Evolutionary conservation across 1,284 basidiomycete genomes (phyloP).

Genomic region (Wallemia mellicola): DNA sequence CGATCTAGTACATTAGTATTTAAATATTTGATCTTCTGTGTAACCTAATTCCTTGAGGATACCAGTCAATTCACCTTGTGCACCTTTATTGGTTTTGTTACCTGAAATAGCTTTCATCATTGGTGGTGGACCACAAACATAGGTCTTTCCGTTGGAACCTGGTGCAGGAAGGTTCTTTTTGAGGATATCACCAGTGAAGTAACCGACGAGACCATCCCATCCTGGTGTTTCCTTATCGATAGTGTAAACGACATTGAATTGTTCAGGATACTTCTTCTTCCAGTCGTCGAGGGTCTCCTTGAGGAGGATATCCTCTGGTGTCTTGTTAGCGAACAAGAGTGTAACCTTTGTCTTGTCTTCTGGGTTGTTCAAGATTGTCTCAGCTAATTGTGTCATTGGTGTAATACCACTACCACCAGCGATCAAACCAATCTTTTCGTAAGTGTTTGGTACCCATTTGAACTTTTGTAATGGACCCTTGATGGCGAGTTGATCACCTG

Average conservation of each 20-base stretch:
- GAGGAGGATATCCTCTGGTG: slow-evolving; percentile 70
- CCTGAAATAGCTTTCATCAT: slow-evolving; percentile 46
- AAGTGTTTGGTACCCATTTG: slow-evolving; percentile 40
- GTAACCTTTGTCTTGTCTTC: slow-evolving; percentile 91
- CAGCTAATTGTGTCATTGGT: slow-evolving; percentile 19
- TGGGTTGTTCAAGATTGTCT: slow-evolving; percentile 16
- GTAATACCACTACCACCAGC: slow-evolving; percentile 21
- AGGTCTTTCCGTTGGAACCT: slow-evolving; percentile 13
- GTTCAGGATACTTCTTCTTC: slow-evolving; percentile 33
- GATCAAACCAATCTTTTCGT: slow-evolving; percentile 59
- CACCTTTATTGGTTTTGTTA: slow-evolving; percentile 30
- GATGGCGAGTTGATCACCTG: slow-evolving; percentile 52
- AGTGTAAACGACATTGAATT: slow-evolving; percentile 54
- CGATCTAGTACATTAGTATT: too few relatives aligned
- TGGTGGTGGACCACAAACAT: slow-evolving; percentile 27
- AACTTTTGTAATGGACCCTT: slow-evolving; percentile 74
- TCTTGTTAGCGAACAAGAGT: slow-evolving; percentile 64
- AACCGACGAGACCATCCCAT: slow-evolving; percentile 47
- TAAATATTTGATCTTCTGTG: slow-evolving; percentile 36
- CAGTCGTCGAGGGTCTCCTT: slow-evolving; percentile 48
- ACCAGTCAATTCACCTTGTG: slow-evolving; percentile 59
- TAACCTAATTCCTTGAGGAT: slow-evolving; percentile 65
- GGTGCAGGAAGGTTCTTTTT: slow-evolving; percentile 40
- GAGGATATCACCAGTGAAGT: slow-evolving; percentile 37
- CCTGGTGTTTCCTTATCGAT: slow-evolving; percentile 41